Evolutionary conservation across 2,329 filamentous ascomycete genomes (phyloP), one percentile per base, ranked within the genome.

Genomic region (Aspergillus melleus): DNA sequence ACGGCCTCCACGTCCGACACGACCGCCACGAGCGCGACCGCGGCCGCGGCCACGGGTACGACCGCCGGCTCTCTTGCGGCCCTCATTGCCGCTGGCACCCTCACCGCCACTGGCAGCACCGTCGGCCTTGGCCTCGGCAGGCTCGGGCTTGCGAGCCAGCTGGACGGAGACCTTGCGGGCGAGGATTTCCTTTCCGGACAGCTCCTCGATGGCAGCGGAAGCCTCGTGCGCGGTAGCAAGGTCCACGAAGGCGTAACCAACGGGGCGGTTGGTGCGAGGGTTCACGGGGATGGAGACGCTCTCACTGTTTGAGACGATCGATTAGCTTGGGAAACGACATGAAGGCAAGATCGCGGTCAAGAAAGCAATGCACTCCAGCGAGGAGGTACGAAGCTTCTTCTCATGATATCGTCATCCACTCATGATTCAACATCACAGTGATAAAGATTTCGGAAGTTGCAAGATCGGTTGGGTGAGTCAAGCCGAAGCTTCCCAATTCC

Each of bases 91-190:
- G 76, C 86, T 88, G 66, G 80, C 83, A 73, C 86, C 89, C 80
- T 96, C 92, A 72, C 88, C 84, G 70, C 83, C 90, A 78, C 90
- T 91, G 72, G 85, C 80, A 68, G 82, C 83, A 76, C 86, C 86
- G 73, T 92, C 91, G 51, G 80, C 74, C 84, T 90, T 91, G 79
- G 92, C 90, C 68, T 86, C 88, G 72, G 89, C 85, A 68, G 90
- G 85, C 83, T 98, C 94, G 61, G 94, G 94, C 86, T 96, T 98
- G 83, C 94, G 94, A 74, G 95, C 95, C 74, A 97, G 90, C 84
- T 99, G 95, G 69, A 99, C 95, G 50, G 93, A 98, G 75, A 98
- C 95, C 89, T 98, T 98, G 80, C 95, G 94, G 81, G 97, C 92
- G 61, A 98, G 88, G 73, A 99, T 95, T 82, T 96, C 92, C 85